A percentile compares a stretch with the other conserved stretches of the same genome.
Evolutionary conservation across 202 grass and related monocot species (phyloP).

Genomic region (Brachypodium distachyon): DNA sequence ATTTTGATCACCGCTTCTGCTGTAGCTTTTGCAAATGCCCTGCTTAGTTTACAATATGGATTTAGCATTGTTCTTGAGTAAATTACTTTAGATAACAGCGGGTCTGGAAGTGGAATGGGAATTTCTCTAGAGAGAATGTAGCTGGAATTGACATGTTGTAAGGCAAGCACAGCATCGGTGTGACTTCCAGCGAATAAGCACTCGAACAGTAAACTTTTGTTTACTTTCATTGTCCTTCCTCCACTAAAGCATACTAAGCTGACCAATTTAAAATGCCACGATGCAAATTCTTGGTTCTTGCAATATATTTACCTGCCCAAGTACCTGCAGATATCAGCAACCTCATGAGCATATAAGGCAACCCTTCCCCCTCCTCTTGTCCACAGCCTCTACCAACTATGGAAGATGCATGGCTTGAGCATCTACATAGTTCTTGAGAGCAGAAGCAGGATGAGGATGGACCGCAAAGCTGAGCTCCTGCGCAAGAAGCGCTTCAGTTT

Average conservation of each 20-base stretch:
- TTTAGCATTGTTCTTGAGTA: conserved; percentile 15
- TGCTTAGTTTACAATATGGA: neutral
- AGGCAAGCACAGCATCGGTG: conserved; percentile 3
- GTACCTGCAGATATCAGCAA: conserved; percentile 17
- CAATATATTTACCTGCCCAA: conserved; percentile 28
- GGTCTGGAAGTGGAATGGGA: conserved; percentile 21
- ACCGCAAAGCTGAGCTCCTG: conserved; percentile 16
- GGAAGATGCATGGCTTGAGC: conserved; percentile 56
- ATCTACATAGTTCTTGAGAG: conserved; percentile 59
- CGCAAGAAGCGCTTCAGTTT: conserved; percentile 15
- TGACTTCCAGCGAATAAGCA: conserved; percentile 36
- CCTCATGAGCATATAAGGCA: conserved; percentile 15
- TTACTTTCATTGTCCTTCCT: conserved; percentile 38
- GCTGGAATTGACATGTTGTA: conserved; percentile 22
- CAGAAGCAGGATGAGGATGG: conserved; percentile 19
- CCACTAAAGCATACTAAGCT: conserved; percentile 29
- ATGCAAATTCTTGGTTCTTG: conserved; percentile 41
- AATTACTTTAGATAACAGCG: conserved; percentile 12
- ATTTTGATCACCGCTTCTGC: neutral
- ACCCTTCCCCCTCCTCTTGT: conserved; percentile 13
- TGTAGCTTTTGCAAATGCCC: neutral
- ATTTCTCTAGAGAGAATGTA: conserved; percentile 28
- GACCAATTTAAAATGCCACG: conserved; percentile 39
- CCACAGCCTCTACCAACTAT: conserved; percentile 9
- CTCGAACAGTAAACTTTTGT: conserved; percentile 28